phyloP scores from a whole-genome alignment of 2,329 filamentous ascomycete genomes.

The Apiospora malaysiana region DNA sequence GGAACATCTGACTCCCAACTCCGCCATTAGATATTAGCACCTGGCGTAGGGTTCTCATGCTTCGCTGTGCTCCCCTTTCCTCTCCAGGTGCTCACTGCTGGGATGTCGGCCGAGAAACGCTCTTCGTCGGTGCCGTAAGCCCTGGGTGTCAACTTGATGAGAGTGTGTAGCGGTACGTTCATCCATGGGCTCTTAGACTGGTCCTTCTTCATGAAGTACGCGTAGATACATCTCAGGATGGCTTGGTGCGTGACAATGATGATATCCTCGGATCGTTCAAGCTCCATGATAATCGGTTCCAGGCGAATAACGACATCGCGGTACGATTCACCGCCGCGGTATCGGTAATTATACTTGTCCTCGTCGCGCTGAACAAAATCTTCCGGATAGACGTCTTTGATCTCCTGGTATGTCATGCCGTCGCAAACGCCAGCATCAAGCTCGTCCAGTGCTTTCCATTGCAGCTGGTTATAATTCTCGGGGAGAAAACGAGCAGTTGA shows the following conservation, averaged over 20 bases:
- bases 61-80: constrained; percentile 90
- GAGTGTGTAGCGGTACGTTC: constrained; percentile 93
- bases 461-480: constrained; percentile 85
- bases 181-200: constrained; percentile 96
- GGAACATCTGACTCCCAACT: too few species aligned
- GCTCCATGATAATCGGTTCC: constrained; percentile 99
- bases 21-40: constrained; percentile 25
- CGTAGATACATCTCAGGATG: constrained; percentile 94
- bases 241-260: constrained; percentile 98
- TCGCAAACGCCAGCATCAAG: constrained; percentile 97
- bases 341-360: constrained; percentile 99
- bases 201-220: constrained; percentile 97
- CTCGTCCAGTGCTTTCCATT: constrained; percentile 98
- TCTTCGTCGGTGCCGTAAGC: constrained; percentile 94
- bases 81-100: constrained; percentile 94
- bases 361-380: constrained; percentile 96
- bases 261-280: constrained; percentile 95
- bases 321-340: constrained; percentile 93
- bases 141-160: constrained; percentile 94
- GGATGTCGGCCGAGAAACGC: constrained; percentile 87
- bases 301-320: constrained; percentile 96
- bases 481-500: constrained; percentile 87
- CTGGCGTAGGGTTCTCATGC: constrained; percentile 69
- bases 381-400: constrained; percentile 87
- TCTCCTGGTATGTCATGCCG: constrained; percentile 93